Evolutionary conservation across 1,284 basidiomycete species (phyloP).

Genomic region (Flammula alnicola): DNA sequence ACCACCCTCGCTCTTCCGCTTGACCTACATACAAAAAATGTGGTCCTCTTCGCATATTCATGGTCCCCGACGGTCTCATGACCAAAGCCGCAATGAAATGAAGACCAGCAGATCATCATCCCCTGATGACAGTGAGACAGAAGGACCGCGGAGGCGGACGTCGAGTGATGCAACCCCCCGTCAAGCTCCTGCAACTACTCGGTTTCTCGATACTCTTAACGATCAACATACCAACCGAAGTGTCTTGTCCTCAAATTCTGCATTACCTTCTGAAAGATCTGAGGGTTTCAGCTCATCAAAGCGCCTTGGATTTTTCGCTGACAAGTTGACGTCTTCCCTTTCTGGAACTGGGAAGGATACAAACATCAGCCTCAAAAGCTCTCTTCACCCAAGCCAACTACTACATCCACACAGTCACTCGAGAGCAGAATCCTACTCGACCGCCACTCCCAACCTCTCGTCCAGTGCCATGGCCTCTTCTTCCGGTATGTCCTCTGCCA

Average conservation of each 20-base stretch:
- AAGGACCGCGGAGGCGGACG: conserved; percentile 36
- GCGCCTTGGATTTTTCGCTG: conserved; percentile 43
- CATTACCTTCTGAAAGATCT: conserved; percentile 21
- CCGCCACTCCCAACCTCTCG: conserved; percentile 25
- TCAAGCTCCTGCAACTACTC: conserved; percentile 40
- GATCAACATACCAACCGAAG: conserved; percentile 36
- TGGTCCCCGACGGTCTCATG: conserved; percentile 41
- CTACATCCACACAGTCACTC: conserved; percentile 41
- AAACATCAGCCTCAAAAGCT: conserved; percentile 29
- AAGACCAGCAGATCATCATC: conserved; percentile 34
- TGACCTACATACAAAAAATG: too few species aligned
- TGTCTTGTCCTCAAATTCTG: conserved; percentile 27
- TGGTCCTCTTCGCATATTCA: conserved; percentile 31
- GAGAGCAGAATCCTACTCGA: conserved; percentile 34
- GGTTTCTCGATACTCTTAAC: conserved; percentile 33
- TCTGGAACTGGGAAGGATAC: conserved; percentile 33
- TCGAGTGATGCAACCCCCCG: conserved; percentile 47
- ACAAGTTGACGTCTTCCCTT: conserved; percentile 43
- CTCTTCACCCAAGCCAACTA: conserved; percentile 37
- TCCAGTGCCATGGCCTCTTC: conserved; percentile 35
- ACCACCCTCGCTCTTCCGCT: too few species aligned
- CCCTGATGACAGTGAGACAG: conserved; percentile 32
- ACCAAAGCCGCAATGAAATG: conserved; percentile 33
- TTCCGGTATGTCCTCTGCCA: conserved; percentile 31
- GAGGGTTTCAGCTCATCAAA: conserved; percentile 38